phyloP scores from a whole-genome alignment of 768 basidiomycete genomes.

The Mycena belliarum region DNA sequence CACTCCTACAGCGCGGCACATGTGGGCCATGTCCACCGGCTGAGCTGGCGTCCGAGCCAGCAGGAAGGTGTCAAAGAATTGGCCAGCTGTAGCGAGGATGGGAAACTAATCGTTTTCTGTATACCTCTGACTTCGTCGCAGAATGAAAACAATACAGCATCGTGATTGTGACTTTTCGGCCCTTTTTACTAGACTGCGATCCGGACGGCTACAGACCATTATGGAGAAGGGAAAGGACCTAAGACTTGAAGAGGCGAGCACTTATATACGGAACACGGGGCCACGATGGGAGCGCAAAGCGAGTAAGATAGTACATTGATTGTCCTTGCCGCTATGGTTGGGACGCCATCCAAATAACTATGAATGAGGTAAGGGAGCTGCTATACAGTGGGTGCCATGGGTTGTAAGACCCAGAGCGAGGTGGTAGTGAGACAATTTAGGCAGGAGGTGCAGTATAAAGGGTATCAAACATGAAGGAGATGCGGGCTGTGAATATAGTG shows the following conservation, averaged over 20 bases:
- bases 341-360: slow-evolving; percentile 43
- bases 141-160: not conserved
- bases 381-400: slow-evolving; percentile 69
- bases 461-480: slow-evolving; percentile 67
- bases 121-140: not conserved
- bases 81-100: slow-evolving; percentile 92
- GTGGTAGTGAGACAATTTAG: slow-evolving; percentile 68
- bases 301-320: slow-evolving; percentile 59
- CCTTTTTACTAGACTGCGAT: too few relatives aligned
- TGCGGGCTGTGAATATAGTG: slow-evolving; percentile 53
- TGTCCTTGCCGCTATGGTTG: slow-evolving; percentile 54
- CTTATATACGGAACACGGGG: too few relatives aligned
- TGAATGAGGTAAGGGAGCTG: slow-evolving; percentile 42
- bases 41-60: slow-evolving; percentile 71
- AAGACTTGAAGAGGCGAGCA: not conserved
- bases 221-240: not conserved
- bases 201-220: too few relatives aligned
- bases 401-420: slow-evolving; percentile 43
- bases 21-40: slow-evolving; percentile 73
- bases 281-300: not conserved
- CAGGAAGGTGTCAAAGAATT: slow-evolving; percentile 46
- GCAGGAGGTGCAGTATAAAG: slow-evolving; percentile 52
- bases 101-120: slow-evolving; percentile 63
- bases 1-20: slow-evolving; percentile 60
- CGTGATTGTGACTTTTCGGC: not conserved